A percentile compares a stretch with the other conserved stretches of the same genome.
phyloP scores from a whole-genome alignment of 441 rosid genomes.

The Croton laevigatus region DNA sequence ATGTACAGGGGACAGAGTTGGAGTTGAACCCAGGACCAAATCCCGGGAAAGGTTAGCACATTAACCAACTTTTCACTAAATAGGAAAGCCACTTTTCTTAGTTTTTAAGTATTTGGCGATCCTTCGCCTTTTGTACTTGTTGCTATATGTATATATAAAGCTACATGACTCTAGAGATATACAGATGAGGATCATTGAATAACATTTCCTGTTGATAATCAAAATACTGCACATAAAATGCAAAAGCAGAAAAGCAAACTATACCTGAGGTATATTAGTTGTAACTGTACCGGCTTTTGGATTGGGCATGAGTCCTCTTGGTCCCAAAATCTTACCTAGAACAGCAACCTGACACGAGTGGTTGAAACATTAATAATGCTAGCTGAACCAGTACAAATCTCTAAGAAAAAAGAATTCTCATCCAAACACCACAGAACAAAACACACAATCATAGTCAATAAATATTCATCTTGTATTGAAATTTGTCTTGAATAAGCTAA shows the following conservation, averaged over 20 bases:
- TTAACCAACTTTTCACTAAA: too few relatives aligned
- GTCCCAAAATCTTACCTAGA: slow-evolving; percentile 96
- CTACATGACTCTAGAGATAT: neutral
- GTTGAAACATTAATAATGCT: neutral
- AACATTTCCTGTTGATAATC: neutral
- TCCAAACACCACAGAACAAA: neutral
- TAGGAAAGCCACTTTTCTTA: neutral
- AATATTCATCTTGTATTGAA: neutral
- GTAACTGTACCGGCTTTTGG: slow-evolving; percentile 99
- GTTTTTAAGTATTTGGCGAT: neutral
- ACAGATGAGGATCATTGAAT: neutral
- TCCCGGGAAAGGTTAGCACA: too few relatives aligned
- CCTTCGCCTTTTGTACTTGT: neutral
- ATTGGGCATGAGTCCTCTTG: slow-evolving; percentile 99
- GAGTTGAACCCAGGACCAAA: too few relatives aligned
- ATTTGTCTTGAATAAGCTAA: neutral
- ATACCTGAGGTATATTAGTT: slow-evolving; percentile 85
- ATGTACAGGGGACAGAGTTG: too few relatives aligned
- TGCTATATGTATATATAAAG: neutral
- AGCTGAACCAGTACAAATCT: neutral
- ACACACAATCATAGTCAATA: neutral
- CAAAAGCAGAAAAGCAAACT: neutral
- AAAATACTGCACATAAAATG: neutral
- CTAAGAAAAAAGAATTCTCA: neutral
- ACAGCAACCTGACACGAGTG: slow-evolving; percentile 73